Base-by-base conservation (phyloP, 257 asterid genomes). In the Nemophila menziesii region DNA sequence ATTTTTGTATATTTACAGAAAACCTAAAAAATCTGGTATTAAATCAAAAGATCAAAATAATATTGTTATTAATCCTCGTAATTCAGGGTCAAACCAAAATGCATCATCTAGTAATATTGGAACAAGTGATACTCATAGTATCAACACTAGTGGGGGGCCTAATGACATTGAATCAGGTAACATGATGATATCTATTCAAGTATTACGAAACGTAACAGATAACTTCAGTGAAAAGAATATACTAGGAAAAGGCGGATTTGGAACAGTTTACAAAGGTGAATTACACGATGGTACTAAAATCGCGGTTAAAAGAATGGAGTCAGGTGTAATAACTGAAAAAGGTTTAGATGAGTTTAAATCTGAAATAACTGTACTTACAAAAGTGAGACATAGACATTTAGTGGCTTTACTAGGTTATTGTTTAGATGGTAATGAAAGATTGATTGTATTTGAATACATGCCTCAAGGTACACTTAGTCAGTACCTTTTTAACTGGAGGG, bases 331-430 rank as follows among this genome's bases (percentile, higher is more conserved):
- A 20, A 51, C 76, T 0, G 97, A 92, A 22, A 87, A 82, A 61
- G 97, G 97, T 20, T 55, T 74, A 4, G 52, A 64, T 7, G 97
- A 87, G 74, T 87, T 83, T 52, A 71, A 72, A 67, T 87, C 97
- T 4, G 95, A 87, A 75, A 78, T 87, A 46, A 85, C 97, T 47
- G 97, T 87, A 18, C 55, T 87, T 68, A 82, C 95, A 1, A 82
- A 82, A 60, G 95, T 87, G 52, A 62, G 97, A 7, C 97, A 87
- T 43, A 49, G 95, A 52, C 97, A 87, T 71, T 82, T 82, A 5
- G 97, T 87, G 33, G 93, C 95, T 38, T 86, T 82, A 48, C 87
- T 87, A 14, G 97, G 97, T 38, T 87, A 80, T 47, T 87, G 97
- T 60, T 75, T 87, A 4, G 93, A 86, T 37, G 97, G 94, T 38